These are phyloP conservation scores for Phlebopus sp. DNA, from an alignment of 1,284 basidiomycete species.

Conservation along the genomic window DNA sequence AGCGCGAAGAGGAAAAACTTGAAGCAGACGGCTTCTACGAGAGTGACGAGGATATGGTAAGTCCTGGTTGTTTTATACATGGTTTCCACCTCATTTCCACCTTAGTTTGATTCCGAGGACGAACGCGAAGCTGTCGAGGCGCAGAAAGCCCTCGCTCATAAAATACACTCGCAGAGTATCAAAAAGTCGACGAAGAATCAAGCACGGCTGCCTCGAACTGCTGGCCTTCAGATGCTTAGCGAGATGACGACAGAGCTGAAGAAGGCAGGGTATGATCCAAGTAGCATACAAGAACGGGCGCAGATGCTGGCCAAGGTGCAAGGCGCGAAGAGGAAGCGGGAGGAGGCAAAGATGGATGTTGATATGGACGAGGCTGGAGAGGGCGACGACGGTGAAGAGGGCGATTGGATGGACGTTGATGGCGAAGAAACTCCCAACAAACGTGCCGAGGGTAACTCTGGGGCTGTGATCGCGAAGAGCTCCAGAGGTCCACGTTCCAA, in stretches of 20 bases:
- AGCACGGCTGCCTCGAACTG: conserved; percentile 82
- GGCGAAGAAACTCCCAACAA: conserved; percentile 57
- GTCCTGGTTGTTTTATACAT: conserved; percentile 17
- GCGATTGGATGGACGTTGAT: conserved; percentile 67
- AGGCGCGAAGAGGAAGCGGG: conserved; percentile 71
- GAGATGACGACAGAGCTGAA: conserved; percentile 84
- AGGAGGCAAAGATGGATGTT: conserved; percentile 46
- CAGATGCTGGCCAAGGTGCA: conserved; percentile 78
- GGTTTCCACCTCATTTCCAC: conserved; percentile 7
- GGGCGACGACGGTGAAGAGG: conserved; percentile 40
- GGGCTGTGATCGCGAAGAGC: conserved; percentile 47
- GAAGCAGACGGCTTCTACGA: conserved; percentile 96
- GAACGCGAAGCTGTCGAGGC: conserved; percentile 78
- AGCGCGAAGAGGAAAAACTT: conserved; percentile 94
- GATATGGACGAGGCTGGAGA: conserved; percentile 55
- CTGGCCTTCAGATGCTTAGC: conserved; percentile 80
- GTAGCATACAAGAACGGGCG: conserved; percentile 85
- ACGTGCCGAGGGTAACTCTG: conserved; percentile 61
- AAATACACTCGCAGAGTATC: conserved; percentile 72
- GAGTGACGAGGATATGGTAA: conserved; percentile 79
- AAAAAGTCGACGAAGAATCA: conserved; percentile 91
- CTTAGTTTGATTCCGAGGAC: conserved; percentile 87
- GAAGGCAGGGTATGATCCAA: conserved; percentile 87
- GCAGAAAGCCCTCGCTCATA: conserved; percentile 67
- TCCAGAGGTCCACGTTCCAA: conserved; percentile 66